Conservation (phyloP, 2,329 filamentous ascomycete species). For the Ascochyta koolunga region DNA sequence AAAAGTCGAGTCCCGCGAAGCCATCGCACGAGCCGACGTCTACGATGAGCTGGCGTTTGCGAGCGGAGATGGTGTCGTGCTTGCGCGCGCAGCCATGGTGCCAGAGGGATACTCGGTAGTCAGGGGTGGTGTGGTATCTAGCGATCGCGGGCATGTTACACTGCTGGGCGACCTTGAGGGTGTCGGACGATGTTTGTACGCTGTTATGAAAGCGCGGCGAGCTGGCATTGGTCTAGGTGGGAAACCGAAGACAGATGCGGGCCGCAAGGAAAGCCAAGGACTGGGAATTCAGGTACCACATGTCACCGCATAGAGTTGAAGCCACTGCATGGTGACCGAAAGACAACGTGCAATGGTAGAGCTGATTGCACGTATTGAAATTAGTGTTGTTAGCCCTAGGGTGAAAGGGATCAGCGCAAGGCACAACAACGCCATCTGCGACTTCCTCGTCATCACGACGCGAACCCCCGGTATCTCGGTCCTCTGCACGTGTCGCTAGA, state of each 20-base stretch:
- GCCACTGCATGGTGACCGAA: not conserved
- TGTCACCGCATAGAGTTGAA: not conserved
- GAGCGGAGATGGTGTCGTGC: conserved; percentile 85
- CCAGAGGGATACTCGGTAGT: conserved; percentile 79
- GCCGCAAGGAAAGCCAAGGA: conserved; percentile 48
- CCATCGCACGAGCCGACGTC: conserved; percentile 75
- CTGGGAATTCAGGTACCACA: conserved; percentile 1
- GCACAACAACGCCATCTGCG: no score
- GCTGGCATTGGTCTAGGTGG: conserved; percentile 76
- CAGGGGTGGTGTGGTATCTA: conserved; percentile 74
- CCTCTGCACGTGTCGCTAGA: no score
- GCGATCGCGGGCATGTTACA: conserved; percentile 84
- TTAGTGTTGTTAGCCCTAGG: not conserved
- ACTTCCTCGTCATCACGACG: no score
- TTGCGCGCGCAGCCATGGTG: conserved; percentile 84
- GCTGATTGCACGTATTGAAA: not conserved
- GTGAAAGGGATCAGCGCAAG: not conserved
- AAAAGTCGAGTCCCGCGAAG: conserved; percentile 73
- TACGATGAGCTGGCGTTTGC: conserved; percentile 90
- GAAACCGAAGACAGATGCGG: conserved; percentile 64
- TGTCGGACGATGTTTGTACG: conserved; percentile 75
- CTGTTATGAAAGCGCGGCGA: conserved; percentile 70
- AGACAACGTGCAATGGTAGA: not conserved
- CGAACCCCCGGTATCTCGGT: no score
- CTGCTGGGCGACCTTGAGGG: conserved; percentile 83